Conservation (phyloP, 2,329 filamentous ascomycete species). For the Fusarium stilboides region DNA sequence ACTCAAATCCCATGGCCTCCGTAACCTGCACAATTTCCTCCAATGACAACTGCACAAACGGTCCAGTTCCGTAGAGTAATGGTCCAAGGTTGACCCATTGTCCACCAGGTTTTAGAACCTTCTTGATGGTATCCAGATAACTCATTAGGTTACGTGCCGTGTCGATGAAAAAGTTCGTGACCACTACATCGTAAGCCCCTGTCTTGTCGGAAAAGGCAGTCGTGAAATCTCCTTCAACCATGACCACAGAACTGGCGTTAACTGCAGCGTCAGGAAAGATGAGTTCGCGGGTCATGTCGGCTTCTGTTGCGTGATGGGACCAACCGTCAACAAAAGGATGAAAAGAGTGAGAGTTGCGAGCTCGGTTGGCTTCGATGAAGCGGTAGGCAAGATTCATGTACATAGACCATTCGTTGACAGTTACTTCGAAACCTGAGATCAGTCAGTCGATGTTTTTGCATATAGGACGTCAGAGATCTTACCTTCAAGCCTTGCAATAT, state of each 20-base stretch:
- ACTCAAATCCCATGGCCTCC: conserved; percentile 67
- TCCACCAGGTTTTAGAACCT: conserved; percentile 63
- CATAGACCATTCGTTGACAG: conserved; percentile 71
- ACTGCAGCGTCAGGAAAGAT: conserved; percentile 61
- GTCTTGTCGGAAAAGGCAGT: conserved; percentile 54
- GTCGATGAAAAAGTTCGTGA: conserved; percentile 74
- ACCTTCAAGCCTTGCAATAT: conserved; percentile 62
- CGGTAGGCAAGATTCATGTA: conserved; percentile 71
- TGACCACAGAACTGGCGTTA: conserved; percentile 57
- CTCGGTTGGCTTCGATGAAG: conserved; percentile 58
- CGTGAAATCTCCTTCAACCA: conserved; percentile 72
- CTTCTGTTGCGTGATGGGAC: conserved; percentile 67
- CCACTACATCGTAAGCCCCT: conserved; percentile 62
- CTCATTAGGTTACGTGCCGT: conserved; percentile 69
- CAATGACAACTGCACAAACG: conserved; percentile 68
- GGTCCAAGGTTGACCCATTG: conserved; percentile 71
- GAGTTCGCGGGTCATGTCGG: conserved; percentile 63
- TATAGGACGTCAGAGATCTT: neutral
- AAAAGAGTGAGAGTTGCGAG: conserved; percentile 50
- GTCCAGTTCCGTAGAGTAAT: conserved; percentile 68
- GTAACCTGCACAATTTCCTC: conserved; percentile 66
- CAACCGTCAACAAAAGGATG: conserved; percentile 70
- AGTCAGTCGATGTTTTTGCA: neutral
- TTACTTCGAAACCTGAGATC: conserved; percentile 63
- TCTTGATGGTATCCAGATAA: conserved; percentile 69